phyloP scores from a whole-genome alignment of 2,329 filamentous ascomycete genomes.

The Calonectria leucothoes region DNA sequence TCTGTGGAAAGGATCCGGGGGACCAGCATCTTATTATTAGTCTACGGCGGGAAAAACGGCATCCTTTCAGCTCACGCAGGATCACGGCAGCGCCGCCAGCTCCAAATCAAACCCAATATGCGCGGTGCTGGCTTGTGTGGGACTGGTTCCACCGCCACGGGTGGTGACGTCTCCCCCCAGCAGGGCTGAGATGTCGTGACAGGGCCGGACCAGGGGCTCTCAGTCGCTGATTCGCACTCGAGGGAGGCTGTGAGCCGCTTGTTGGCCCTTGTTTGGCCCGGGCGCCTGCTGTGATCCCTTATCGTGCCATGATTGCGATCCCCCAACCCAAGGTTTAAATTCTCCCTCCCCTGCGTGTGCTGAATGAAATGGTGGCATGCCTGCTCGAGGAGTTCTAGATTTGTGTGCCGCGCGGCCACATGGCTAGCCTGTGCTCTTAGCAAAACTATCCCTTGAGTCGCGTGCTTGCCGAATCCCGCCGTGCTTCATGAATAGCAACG shows the following conservation, averaged over 20 bases:
- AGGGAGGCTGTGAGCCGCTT: neutral
- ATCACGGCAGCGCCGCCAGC: neutral
- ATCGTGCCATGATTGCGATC: neutral
- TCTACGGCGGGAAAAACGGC: neutral
- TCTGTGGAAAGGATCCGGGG: neutral
- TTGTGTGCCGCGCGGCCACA: neutral
- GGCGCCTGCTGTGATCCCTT: neutral
- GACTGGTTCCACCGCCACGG: neutral
- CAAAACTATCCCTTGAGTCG: too few species aligned
- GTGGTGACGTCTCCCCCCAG: neutral
- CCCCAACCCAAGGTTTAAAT: neutral
- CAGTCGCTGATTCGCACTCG: neutral
- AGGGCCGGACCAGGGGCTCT: neutral
- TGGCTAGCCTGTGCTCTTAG: neutral
- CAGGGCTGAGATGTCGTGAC: constrained; percentile 1
- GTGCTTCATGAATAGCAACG: neutral
- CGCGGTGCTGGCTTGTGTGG: neutral
- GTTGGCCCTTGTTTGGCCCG: neutral
- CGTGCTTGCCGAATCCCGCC: neutral
- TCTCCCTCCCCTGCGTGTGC: too few species aligned
- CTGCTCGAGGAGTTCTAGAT: neutral
- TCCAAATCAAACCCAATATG: neutral
- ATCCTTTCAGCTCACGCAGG: neutral
- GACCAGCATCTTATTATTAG: neutral
- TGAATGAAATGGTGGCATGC: too few species aligned